These are phyloP conservation scores for Termitomyces sp. DNA, from an alignment of 768 basidiomycete species.

Conservation along the genomic window DNA sequence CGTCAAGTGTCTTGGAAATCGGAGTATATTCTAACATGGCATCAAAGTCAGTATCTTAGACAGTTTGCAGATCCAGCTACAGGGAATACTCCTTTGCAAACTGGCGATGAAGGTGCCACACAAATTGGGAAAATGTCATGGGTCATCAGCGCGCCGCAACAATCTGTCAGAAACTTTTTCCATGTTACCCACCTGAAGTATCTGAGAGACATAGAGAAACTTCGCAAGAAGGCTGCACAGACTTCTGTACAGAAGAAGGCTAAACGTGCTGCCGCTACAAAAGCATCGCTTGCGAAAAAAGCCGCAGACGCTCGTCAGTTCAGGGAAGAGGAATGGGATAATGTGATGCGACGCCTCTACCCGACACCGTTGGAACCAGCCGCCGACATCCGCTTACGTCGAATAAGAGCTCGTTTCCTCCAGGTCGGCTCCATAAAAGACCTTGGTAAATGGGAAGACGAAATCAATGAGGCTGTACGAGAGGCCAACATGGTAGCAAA, in stretches of 20 bases:
- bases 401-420: slow-evolving; percentile 52
- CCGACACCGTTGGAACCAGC: slow-evolving; percentile 45
- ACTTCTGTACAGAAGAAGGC: slow-evolving; percentile 25
- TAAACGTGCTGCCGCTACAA: slow-evolving; percentile 36
- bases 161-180: slow-evolving; percentile 42
- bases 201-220: slow-evolving; percentile 37
- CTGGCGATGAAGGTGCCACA: slow-evolving; percentile 32
- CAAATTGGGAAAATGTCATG: slow-evolving; percentile 43
- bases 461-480: slow-evolving; percentile 49
- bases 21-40: slow-evolving; percentile 58
- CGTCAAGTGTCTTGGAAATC: slow-evolving; percentile 56
- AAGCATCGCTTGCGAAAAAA: slow-evolving; percentile 53
- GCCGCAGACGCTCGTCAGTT: slow-evolving; percentile 54
- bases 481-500: slow-evolving; percentile 48
- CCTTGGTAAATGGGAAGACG: slow-evolving; percentile 54
- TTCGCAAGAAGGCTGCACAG: slow-evolving; percentile 27
- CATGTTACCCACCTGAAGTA: slow-evolving; percentile 31
- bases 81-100: slow-evolving; percentile 43
- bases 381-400: slow-evolving; percentile 44
- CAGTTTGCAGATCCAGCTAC: slow-evolving; percentile 39
- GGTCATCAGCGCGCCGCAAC: slow-evolving; percentile 51
- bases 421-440: slow-evolving; percentile 50
- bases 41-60: slow-evolving; percentile 62
- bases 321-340: slow-evolving; percentile 64
- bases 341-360: slow-evolving; percentile 48